Evolutionary conservation across 2,329 filamentous ascomycete species (phyloP), one percentile per base, ranked within the genome.

Genomic region (Lachnellula occidentalis): DNA sequence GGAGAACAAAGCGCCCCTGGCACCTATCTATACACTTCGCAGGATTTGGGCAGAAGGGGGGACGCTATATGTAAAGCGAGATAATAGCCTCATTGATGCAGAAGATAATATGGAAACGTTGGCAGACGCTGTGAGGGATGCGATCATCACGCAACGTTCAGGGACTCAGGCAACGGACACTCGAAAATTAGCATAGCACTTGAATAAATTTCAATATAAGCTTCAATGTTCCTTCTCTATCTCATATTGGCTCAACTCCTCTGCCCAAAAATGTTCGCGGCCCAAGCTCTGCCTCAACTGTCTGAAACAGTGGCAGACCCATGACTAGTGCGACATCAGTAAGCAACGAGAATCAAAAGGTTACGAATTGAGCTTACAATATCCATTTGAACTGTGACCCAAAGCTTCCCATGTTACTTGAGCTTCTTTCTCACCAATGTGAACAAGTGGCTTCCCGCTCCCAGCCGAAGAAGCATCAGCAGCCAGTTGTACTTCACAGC

Each of bases 11-110:
- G 69, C 74, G 46, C 76, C 82, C 0, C 57, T 66, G 17, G 83
- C 83, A 0, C 81, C 81, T 0, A 60, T 72, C 1, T 74, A 78
- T 48, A 89, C 87, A 0, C 70, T 90, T 60, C 74, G 83, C 45
- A 73, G 87, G 17, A 90, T 90, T 49, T 90, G 87, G 87, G 79
- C 80, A 0, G 81, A 87, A 63, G 87, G 87, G 0, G 83, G 84
- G 1, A 90, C 87, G 0, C 67, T 90, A 45, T 90, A 90, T 65
- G 78, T 82, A 1, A 79, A 80, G 69, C 79, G 83, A 52, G 86
- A 88, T 65, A 90, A 90, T 62, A 77, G 74, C 27, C 62, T 76
- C 1, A 75, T 90, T 51, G 81, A 76, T 0, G 74, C 74, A 4
- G 75, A 75, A 8, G 71, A 79, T 24, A 67, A 78, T 50, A 2